Percentiles rank a stretch among this genome's conserved stretches.
Conservation (phyloP, 371 early-diverging fungal genomes). For the Mucor saturninus region DNA sequence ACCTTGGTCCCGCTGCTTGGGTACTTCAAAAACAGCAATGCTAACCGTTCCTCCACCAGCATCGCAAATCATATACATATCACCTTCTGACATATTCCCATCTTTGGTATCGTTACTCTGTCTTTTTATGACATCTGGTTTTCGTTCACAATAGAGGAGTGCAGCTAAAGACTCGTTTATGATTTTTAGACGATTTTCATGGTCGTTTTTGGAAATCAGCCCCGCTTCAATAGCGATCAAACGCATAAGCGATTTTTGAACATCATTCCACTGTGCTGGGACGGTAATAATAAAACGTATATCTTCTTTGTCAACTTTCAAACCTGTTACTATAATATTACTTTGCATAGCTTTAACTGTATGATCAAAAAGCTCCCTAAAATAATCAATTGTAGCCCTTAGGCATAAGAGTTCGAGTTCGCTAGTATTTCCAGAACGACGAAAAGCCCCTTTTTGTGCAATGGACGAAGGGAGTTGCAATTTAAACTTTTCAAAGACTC, state of each 20-base stretch:
- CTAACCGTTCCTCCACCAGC: conserved; percentile 48
- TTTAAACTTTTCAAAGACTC: conserved; percentile 12
- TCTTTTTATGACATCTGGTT: not conserved
- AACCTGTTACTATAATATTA: too few species aligned
- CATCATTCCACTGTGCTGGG: conserved; percentile 53
- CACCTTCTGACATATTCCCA: not conserved
- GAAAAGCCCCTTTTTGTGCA: conserved; percentile 11
- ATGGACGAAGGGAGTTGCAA: conserved; percentile 7
- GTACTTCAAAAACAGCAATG: conserved; percentile 25
- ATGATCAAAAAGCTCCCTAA: conserved; percentile 11
- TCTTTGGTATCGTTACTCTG: too few species aligned
- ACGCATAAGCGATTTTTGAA: conserved; percentile 46
- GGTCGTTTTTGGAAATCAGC: conserved; percentile 41
- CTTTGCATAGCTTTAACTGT: conserved; percentile 1
- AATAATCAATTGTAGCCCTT: conserved; percentile 19
- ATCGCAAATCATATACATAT: conserved; percentile 15
- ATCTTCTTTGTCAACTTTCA: not conserved
- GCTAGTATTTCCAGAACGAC: not conserved
- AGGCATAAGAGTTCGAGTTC: conserved; percentile 3
- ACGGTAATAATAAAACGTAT: conserved; percentile 38
- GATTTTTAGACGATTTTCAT: conserved; percentile 40
- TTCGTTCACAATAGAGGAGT: conserved; percentile 45
- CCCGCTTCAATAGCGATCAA: conserved; percentile 45
- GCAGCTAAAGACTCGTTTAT: conserved; percentile 53
- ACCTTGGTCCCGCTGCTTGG: not conserved